These are phyloP conservation scores for Zygoascus meyerae DNA, from an alignment of 1,139 yeast genomes.

Conservation along the genomic window DNA sequence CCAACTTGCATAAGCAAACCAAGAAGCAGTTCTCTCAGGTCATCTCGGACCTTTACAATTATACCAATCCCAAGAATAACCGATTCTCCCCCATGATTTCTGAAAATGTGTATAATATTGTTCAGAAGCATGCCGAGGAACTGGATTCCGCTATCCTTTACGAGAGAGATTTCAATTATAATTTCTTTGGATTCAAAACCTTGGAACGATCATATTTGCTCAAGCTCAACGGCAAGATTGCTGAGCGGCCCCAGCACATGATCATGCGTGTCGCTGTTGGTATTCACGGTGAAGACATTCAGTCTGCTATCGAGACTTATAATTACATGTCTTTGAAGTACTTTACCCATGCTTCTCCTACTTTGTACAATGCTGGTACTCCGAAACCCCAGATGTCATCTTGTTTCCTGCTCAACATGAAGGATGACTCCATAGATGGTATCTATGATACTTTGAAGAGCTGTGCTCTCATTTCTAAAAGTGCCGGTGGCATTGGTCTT, in stretches of 20 bases:
- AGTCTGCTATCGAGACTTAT: conserved; percentile 70
- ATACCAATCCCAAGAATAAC: conserved; percentile 72
- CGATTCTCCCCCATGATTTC: conserved; percentile 79
- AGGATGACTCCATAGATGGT: conserved; percentile 87
- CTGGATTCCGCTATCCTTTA: conserved; percentile 75
- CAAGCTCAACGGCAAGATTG: conserved; percentile 63
- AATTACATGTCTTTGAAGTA: conserved; percentile 76
- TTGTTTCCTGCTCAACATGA: conserved; percentile 83
- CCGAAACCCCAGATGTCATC: conserved; percentile 84
- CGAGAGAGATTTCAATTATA: conserved; percentile 78
- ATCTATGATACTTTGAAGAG: conserved; percentile 81
- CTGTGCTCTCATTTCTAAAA: conserved; percentile 80
- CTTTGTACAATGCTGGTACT: conserved; percentile 85
- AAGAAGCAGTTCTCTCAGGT: conserved; percentile 84
- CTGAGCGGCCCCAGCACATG: conserved; percentile 88
- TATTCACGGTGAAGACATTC: conserved; percentile 72
- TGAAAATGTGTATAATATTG: conserved; percentile 58
- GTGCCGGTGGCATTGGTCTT: conserved; percentile 89
- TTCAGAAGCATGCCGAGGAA: conserved; percentile 59
- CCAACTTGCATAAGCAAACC: conserved; percentile 89
- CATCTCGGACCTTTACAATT: conserved; percentile 61
- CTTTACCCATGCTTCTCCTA: conserved; percentile 88
- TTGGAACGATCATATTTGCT: conserved; percentile 77
- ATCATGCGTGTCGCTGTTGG: conserved; percentile 88
- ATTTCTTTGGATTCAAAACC: conserved; percentile 84